Base-by-base conservation (phyloP, 352 stramenopile species). In the Globisporangium yorkense region DNA sequence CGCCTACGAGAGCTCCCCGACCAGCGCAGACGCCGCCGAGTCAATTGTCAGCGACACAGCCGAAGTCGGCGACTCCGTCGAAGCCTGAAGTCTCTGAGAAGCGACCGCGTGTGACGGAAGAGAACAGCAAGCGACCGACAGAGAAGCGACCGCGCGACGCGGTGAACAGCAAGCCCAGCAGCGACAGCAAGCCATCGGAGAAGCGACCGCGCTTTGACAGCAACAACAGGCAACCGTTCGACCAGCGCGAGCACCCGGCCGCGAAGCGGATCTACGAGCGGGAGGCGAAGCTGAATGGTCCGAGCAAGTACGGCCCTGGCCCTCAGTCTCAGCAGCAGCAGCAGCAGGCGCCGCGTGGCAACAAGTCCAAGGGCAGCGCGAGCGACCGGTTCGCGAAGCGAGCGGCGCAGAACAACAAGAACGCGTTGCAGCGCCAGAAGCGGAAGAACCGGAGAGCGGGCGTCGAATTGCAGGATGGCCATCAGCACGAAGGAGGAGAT, bases 291-390 rank as follows among this genome's bases (percentile, higher is more conserved):
- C 51, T 60, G 20, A 61, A 59, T 33, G 57, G 50, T 6, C 33
- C 60, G 41, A 68, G 56, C 44, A 53, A 55, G 21, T 57, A 63
- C 41, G 53, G 15, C 29, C 29, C 35, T 15, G 49, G 49, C 15
- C 49, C 35, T 29, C 15, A 12, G 29, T 13, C n/a, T 13, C 10
- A 21, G 45, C 45, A 39, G 8, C 46, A 35, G 29, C 13, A 43
- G 29, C 7, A 21, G 10, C 56, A 46, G 8, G n/a, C n/a, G n/a
- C 35, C 29, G 18, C 59, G 57, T 12, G 35, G 49, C 33, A 72
- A 67, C 55, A 76, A 68, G 52, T 33, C 66, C 31, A 79, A 75
- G 59, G 55, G 15, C 29, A 44, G 18, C 18, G 49, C 49, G 29
- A 29, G 12, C 18, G 49, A 54, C 18, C 49, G 49, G 31, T 54